A percentile compares a stretch with the other conserved stretches of the same genome.
These are phyloP conservation scores for Coniosporium apollinis DNA, from an alignment of 495 filamentous ascomycete species.

Conservation along the genomic window DNA sequence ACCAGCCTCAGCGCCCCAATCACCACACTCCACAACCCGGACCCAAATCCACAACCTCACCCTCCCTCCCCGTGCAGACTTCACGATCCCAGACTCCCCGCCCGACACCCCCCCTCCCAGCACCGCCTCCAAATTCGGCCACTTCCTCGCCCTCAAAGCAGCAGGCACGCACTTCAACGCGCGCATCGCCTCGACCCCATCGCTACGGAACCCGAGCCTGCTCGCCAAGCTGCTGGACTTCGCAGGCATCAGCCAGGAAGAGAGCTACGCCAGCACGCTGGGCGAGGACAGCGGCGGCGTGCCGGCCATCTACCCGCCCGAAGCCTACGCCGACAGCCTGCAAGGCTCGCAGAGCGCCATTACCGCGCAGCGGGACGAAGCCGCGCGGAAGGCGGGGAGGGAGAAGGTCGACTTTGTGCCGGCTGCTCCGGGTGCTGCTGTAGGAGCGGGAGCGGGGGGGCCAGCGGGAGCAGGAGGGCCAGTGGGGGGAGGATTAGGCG, in stretches of 20 bases:
- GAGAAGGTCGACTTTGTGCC: conserved; percentile 65
- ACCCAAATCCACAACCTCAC: conserved; percentile 62
- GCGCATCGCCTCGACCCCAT: conserved; percentile 50
- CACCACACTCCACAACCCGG: conserved; percentile 53
- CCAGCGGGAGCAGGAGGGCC: no score
- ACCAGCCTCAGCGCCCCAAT: conserved; percentile 30
- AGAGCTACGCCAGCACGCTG: conserved; percentile 66
- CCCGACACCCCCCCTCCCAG: conserved; percentile 49
- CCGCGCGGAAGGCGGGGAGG: conserved; percentile 35
- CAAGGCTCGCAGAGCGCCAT: conserved; percentile 45
- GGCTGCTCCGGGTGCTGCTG: no score
- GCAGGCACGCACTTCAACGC: conserved; percentile 84
- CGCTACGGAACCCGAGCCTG: conserved; percentile 67
- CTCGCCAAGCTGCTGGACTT: conserved; percentile 66
- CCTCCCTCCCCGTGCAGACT: conserved; percentile 60
- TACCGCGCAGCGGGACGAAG: conserved; percentile 40
- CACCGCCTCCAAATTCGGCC: conserved; percentile 57
- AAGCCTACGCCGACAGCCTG: conserved; percentile 60
- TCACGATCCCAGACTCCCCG: conserved; percentile 73
- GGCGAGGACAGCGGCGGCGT: conserved; percentile 45
- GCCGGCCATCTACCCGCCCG: conserved; percentile 43
- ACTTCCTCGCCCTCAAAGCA: conserved; percentile 72
- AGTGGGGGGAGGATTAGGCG: no score
- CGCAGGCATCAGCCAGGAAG: conserved; percentile 47
- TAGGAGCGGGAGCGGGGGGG: no score